Base-by-base conservation (phyloP, 495 filamentous ascomycete species). In the Neurospora sp. region DNA sequence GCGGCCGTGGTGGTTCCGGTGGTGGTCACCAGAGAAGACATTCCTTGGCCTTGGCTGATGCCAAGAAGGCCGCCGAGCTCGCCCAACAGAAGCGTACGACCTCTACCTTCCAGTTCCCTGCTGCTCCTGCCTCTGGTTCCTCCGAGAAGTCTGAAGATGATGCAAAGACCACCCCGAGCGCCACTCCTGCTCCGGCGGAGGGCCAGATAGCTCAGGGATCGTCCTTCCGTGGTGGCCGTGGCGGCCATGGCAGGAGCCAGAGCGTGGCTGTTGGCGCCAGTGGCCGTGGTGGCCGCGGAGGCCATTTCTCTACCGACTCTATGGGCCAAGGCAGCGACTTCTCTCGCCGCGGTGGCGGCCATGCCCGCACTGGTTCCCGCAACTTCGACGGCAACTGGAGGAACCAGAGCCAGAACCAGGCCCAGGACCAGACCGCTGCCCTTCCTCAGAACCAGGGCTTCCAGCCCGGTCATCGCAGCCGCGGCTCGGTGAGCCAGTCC, bases 301-400 rank as follows among this genome's bases (percentile, higher is more conserved):
- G 86, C 18, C 76, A 79, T 71, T 79, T 78, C 69, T 81, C 82
- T 41, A 76, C 75, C 31, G 81, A 81, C 72, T 77, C 77, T 69
- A 65, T 80, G 14, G 81, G 82, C 69, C 80, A 83, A 9, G 72
- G 77, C 59, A 76, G 78, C 38, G 93, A 97, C 73, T 91, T 92
- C 77, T 84, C 87, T 73, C 91, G 93, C 72, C 91, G 93, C 72
- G 88, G 83, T 40, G 84, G 87, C 42, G 88, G 90, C 71, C 96
- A 99, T 80, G 90, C 88, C 76, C 88, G 96, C 70, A 91, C 90
- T 9, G 87, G 85, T 8, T 99, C 96, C 18, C 87, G 96, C 40
- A 99, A 98, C 79, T 99, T 98, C 81, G 96, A 99, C 74, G 89
- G 94, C 74, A 98, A 99, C 82, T 99, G 96, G 96, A 91, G 96